phyloP scores from a whole-genome alignment of 2,329 filamentous ascomycete genomes.

The Colletotrichum gigasporum region DNA sequence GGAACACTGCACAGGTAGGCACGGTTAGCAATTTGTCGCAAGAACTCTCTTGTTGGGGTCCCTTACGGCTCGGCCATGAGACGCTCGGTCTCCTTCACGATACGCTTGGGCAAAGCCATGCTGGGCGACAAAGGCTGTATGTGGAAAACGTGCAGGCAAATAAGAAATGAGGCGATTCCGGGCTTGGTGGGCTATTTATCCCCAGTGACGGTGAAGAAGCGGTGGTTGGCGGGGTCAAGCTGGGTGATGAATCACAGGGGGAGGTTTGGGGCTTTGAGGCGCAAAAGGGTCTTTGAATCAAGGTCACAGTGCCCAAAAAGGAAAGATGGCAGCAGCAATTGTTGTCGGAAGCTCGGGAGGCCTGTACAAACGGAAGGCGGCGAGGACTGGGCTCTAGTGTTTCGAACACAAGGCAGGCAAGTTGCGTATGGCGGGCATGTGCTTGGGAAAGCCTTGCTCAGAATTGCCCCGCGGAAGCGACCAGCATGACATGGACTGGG shows the following conservation, averaged over 20 bases:
- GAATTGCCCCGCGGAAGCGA: conserved; percentile 26
- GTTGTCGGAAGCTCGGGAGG: conserved; percentile 15
- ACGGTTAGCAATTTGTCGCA: conserved; percentile 8
- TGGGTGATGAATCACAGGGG: conserved; percentile 11
- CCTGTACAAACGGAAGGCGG: conserved; percentile 1
- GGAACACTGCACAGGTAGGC: conserved; percentile 73
- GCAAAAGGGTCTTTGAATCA: not conserved
- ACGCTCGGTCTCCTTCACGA: conserved; percentile 98
- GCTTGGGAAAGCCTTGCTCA: conserved; percentile 23
- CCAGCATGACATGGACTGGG: conserved; percentile 21
- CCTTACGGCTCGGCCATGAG: conserved; percentile 94
- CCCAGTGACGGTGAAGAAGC: not conserved
- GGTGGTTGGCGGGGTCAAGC: conserved; percentile 27
- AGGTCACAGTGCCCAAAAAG: not conserved
- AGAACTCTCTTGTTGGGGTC: not conserved
- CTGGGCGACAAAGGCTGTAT: not conserved
- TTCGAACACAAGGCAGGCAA: conserved; percentile 19
- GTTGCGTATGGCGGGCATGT: conserved; percentile 20
- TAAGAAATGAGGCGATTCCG: not conserved
- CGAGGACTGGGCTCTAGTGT: conserved; percentile 16
- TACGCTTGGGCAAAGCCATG: conserved; percentile 91
- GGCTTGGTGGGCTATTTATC: not conserved
- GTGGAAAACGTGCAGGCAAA: not conserved
- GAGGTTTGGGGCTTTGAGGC: not conserved
- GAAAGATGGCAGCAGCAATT: conserved; percentile 2